phyloP scores from a whole-genome alignment of 371 early-diverging fungal species.

The Mortierella sp. region DNA sequence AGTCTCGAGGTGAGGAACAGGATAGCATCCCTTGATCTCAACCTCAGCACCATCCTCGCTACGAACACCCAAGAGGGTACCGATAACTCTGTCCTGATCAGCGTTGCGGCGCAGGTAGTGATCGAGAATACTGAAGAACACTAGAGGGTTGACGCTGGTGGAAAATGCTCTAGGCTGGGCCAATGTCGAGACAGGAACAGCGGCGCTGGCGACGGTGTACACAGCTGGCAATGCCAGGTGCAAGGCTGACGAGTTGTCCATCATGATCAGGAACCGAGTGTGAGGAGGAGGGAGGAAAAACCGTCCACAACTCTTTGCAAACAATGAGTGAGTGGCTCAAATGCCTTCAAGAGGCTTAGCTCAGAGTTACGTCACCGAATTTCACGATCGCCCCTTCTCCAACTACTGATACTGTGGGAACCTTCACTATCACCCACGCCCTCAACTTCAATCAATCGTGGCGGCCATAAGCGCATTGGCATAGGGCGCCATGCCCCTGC shows the following conservation, averaged over 20 bases:
- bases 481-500: too few relatives aligned
- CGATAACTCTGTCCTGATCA: slow-evolving; percentile 85
- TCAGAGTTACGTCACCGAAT: too few relatives aligned
- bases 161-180: slow-evolving; percentile 69
- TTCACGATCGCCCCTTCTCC: too few relatives aligned
- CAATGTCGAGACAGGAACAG: slow-evolving; percentile 34
- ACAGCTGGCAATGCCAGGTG: slow-evolving; percentile 54
- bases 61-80: slow-evolving; percentile 87
- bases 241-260: slow-evolving; percentile 53
- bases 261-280: too few relatives aligned
- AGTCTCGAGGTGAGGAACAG: slow-evolving; percentile 81
- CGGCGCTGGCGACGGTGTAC: slow-evolving; percentile 49
- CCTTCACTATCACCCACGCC: too few relatives aligned
- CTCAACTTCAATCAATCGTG: too few relatives aligned
- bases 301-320: too few relatives aligned
- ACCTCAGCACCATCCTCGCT: slow-evolving; percentile 88
- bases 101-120: slow-evolving; percentile 91
- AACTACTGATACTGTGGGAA: too few relatives aligned
- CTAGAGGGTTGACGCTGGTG: slow-evolving; percentile 82
- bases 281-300: too few relatives aligned
- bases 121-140: slow-evolving; percentile 92
- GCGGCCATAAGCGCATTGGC: too few relatives aligned
- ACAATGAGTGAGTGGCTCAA: too few relatives aligned
- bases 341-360: too few relatives aligned
- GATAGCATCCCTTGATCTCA: slow-evolving; percentile 90